phyloP scores from a whole-genome alignment of 192 early-diverging fungal species.

The Spizellomyces punctatus region DNA sequence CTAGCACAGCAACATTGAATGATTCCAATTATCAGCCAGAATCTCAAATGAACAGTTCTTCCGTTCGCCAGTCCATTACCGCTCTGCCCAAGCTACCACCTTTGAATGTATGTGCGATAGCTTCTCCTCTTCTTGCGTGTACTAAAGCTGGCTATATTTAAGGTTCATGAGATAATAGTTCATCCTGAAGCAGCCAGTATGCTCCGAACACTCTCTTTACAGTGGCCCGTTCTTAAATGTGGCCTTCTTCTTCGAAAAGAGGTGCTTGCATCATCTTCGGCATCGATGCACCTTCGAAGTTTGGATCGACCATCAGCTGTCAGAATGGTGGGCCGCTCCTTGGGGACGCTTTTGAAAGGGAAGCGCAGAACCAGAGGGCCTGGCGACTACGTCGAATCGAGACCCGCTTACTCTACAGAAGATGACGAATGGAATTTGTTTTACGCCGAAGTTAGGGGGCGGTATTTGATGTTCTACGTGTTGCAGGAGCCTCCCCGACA shows the following conservation, averaged over 20 bases:
- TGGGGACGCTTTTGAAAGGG: slow-evolving; percentile 19
- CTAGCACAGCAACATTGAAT: too few relatives aligned
- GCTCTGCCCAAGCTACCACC: too few relatives aligned
- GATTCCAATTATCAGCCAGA: too few relatives aligned
- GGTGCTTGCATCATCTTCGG: slow-evolving; percentile 15
- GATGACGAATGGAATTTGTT: slow-evolving; percentile 47
- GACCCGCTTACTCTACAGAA: neutral
- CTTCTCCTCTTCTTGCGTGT: too few relatives aligned
- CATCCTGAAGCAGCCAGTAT: too few relatives aligned
- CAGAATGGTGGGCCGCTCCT: slow-evolving; percentile 6
- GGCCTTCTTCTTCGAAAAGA: slow-evolving; percentile 41
- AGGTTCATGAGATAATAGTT: too few relatives aligned
- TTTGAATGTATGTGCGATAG: too few relatives aligned
- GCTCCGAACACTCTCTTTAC: neutral
- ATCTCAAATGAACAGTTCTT: too few relatives aligned
- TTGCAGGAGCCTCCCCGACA: slow-evolving; percentile 21
- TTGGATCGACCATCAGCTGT: slow-evolving; percentile 2
- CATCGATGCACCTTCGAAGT: neutral
- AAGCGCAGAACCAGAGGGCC: slow-evolving; percentile 4
- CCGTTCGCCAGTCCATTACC: too few relatives aligned
- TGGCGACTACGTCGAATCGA: neutral
- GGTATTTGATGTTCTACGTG: slow-evolving; percentile 51
- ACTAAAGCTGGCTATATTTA: too few relatives aligned
- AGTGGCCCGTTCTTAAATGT: slow-evolving; percentile 43
- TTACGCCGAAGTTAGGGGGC: slow-evolving; percentile 48